These are phyloP conservation scores for Amphibolis antarctica DNA, from an alignment of 106 monocot genomes.

Conservation along the genomic window DNA sequence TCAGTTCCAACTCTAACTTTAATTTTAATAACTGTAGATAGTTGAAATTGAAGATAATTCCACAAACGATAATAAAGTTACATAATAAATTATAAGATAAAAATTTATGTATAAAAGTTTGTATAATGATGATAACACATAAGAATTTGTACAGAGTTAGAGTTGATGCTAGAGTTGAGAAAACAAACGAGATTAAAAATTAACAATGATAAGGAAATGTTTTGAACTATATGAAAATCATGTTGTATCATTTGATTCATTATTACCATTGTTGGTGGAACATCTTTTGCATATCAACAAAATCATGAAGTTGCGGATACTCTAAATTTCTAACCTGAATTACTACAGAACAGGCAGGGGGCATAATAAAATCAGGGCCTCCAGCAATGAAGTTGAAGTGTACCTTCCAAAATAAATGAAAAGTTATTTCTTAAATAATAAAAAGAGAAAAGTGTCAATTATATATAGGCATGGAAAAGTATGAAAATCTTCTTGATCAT, in stretches of 20 bases:
- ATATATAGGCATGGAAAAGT: background rate
- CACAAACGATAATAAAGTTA: too few relatives aligned
- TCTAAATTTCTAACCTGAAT: slow-evolving; percentile 39
- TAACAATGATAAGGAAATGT: too few relatives aligned
- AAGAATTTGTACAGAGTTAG: too few relatives aligned
- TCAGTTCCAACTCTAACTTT: too few relatives aligned
- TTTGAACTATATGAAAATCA: too few relatives aligned
- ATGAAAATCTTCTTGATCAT: background rate
- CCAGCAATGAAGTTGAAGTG: slow-evolving; percentile 54
- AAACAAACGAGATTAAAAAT: too few relatives aligned
- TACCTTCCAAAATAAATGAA: slow-evolving; percentile 35
- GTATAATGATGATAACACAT: too few relatives aligned
- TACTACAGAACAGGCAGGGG: slow-evolving; percentile 57
- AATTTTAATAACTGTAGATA: too few relatives aligned
- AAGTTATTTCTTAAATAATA: background rate
- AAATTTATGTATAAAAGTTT: too few relatives aligned
- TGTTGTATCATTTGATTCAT: background rate
- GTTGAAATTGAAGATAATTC: too few relatives aligned
- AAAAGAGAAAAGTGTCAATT: background rate
- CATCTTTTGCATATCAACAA: background rate
- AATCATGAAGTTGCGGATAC: background rate
- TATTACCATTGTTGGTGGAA: background rate
- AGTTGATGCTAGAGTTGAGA: too few relatives aligned
- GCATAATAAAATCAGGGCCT: slow-evolving; percentile 55
- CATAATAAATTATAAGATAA: too few relatives aligned